Evolutionary conservation across 139 green algal genomes (phyloP), one percentile per base, ranked within the genome.

Genomic region (Chlorella sorokiniana): DNA sequence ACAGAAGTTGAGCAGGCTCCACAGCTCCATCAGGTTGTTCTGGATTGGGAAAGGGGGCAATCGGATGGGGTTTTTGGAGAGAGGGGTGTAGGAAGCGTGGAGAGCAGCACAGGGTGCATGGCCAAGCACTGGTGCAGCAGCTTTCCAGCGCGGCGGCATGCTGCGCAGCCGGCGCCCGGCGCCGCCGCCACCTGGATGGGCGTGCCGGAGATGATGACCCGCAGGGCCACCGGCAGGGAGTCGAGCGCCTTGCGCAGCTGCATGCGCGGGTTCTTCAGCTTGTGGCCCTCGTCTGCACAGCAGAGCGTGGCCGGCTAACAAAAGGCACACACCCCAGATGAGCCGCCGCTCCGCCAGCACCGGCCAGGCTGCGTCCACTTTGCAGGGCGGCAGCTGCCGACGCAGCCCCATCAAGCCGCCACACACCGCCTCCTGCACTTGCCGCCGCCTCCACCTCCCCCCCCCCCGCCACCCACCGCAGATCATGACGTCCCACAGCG

Each of bases 11-110:
- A 98, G 93, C 10, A 99, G 90, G 2, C 93, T 85, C 81, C 95
- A 94, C 87, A 99, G 79, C 88, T 99, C 96, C 82, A 89, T 83
- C 56, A 97, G 84, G 73, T 97, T 94, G 89, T 97, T 98, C 83
- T 94, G 73, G 52, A 45, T 29, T 31, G 37, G 64, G n/a, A 18
- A 4, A 3, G 37, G 18, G 20, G 3, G 37, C 3, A 33, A 48
- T 20, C 6, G n/a, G n/a, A n/a, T n/a, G n/a, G n/a, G n/a, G n/a
- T n/a, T n/a, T n/a, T n/a, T n/a, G n/a, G n/a, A 1, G 64, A 61
- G 22, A 61, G 52, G 6, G 6, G 25, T 14, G 31, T n/a, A 31
- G 33, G 33, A 16, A 42, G 62, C 7, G 33, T 69, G 14, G 10
- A 40, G 56, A 22, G 10, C 22, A 11, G 52, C 3, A 11, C 25